Evolutionary conservation across 768 basidiomycete genomes (phyloP).

Genomic region (Myochromella boudieri): DNA sequence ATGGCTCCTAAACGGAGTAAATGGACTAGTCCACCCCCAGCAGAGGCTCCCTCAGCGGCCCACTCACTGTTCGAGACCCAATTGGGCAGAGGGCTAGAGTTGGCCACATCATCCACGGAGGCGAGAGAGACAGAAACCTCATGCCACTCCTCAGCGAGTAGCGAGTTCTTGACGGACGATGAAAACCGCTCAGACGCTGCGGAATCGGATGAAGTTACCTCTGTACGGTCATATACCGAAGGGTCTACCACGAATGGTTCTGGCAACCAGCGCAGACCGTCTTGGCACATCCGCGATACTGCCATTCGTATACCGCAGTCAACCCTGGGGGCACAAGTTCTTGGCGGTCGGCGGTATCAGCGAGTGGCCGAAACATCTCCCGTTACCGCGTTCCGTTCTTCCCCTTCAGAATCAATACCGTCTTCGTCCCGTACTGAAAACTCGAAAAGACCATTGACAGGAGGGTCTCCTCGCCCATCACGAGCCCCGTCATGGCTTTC

Average conservation of each 20-base stretch:
- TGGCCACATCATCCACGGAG: slow-evolving; percentile 65
- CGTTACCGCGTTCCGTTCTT: slow-evolving; percentile 13
- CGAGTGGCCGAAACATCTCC: slow-evolving; percentile 25
- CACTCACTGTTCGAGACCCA: slow-evolving; percentile 67
- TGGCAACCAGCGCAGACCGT: slow-evolving; percentile 42
- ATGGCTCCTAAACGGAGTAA: slow-evolving; percentile 81
- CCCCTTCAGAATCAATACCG: slow-evolving; percentile 18
- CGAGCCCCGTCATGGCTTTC: slow-evolving; percentile 38
- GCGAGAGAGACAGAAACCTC: slow-evolving; percentile 54
- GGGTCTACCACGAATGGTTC: slow-evolving; percentile 31
- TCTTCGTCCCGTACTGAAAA: slow-evolving; percentile 36
- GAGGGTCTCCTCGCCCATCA: slow-evolving; percentile 42
- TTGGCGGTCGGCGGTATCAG: slow-evolving; percentile 25
- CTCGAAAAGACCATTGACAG: slow-evolving; percentile 41
- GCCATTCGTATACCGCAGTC: slow-evolving; percentile 23
- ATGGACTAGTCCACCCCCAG: slow-evolving; percentile 86
- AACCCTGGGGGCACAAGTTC: slow-evolving; percentile 13
- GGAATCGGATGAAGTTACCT: slow-evolving; percentile 70
- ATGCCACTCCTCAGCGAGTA: slow-evolving; percentile 56
- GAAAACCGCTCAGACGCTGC: slow-evolving; percentile 57
- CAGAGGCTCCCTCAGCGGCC: slow-evolving; percentile 67
- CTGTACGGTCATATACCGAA: slow-evolving; percentile 65
- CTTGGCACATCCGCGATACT: slow-evolving; percentile 43
- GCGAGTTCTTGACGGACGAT: slow-evolving; percentile 68
- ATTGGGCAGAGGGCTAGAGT: slow-evolving; percentile 61